phyloP scores from a whole-genome alignment of 2,329 filamentous ascomycete genomes.

The Gliomastix tumulicola region DNA sequence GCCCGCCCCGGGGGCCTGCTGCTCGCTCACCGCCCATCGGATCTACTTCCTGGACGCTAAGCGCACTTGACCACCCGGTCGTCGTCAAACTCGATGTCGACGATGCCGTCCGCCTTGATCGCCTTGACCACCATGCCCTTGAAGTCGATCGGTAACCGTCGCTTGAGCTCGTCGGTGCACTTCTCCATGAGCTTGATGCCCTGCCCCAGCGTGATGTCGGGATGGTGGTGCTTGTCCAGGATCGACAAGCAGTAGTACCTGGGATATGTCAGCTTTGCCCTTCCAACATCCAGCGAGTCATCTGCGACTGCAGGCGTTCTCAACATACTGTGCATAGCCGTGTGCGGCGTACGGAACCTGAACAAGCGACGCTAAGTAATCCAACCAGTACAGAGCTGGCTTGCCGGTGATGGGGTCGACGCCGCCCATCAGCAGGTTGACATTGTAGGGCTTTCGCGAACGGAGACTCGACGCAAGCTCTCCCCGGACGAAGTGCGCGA shows the following conservation, averaged over 20 bases:
- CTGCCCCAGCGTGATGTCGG: slow-evolving; percentile 81
- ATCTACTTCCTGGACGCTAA: slow-evolving; percentile 20
- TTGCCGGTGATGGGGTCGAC: slow-evolving; percentile 87
- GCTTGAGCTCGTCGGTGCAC: slow-evolving; percentile 96
- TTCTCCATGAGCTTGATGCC: slow-evolving; percentile 88
- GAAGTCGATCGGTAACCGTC: slow-evolving; percentile 95
- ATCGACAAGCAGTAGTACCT: slow-evolving; percentile 98
- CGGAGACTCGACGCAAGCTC: slow-evolving; percentile 88
- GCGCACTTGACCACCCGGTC: slow-evolving; percentile 61
- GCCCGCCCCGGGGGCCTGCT: too few species aligned
- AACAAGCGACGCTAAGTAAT: slow-evolving; percentile 87
- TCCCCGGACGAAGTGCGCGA: slow-evolving; percentile 88
- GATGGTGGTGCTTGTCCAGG: slow-evolving; percentile 97
- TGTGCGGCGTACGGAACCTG: slow-evolving; percentile 92
- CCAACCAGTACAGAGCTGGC: slow-evolving; percentile 92
- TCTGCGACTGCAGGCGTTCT: too few species aligned
- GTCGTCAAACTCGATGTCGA: slow-evolving; percentile 79
- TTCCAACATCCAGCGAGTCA: too few species aligned
- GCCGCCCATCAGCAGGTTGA: slow-evolving; percentile 92
- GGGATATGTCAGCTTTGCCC: too few species aligned
- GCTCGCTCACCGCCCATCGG: too few species aligned
- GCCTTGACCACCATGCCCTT: slow-evolving; percentile 95
- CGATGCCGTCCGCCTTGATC: slow-evolving; percentile 87
- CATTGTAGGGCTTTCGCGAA: slow-evolving; percentile 90
- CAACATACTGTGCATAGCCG: slow-evolving; percentile 85